Conservation (phyloP, 768 basidiomycete genomes). For the Pleurotus djamor region DNA sequence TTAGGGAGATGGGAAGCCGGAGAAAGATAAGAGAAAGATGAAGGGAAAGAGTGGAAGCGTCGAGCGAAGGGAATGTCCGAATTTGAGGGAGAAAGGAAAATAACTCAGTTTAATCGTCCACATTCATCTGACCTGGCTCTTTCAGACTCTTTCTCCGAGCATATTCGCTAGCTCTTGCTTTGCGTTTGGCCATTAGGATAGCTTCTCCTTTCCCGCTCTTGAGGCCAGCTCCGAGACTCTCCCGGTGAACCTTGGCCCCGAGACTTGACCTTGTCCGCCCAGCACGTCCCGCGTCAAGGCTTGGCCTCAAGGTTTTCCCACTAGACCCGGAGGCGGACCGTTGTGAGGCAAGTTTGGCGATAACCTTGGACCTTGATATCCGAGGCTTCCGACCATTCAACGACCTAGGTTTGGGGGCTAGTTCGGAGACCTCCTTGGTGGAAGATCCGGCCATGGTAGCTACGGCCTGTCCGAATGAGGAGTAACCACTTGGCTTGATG, state of each 20-base stretch:
- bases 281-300: conserved; percentile 17
- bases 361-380: conserved; percentile 80
- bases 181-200: conserved; percentile 64
- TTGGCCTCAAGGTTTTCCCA: conserved; percentile 20
- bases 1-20: background rate
- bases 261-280: conserved; percentile 49
- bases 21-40: background rate
- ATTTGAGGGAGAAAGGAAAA: background rate
- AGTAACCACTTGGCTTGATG: conserved; percentile 22
- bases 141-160: conserved; percentile 49
- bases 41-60: background rate
- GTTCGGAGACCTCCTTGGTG: background rate
- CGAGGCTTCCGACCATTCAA: conserved; percentile 61
- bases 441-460: conserved; percentile 1
- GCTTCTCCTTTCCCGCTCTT: conserved; percentile 25
- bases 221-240: conserved; percentile 22
- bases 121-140: background rate
- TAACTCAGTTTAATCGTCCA: conserved; percentile 1
- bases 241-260: conserved; percentile 34
- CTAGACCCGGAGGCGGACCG: conserved; percentile 43
- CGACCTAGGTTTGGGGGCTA: conserved; percentile 17
- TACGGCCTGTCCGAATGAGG: background rate
- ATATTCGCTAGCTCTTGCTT: conserved; percentile 76
- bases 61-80: background rate
- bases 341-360: conserved; percentile 73